Base-by-base conservation (phyloP, 108 stramenopile genomes). In the Schizochytrium sp. region DNA sequence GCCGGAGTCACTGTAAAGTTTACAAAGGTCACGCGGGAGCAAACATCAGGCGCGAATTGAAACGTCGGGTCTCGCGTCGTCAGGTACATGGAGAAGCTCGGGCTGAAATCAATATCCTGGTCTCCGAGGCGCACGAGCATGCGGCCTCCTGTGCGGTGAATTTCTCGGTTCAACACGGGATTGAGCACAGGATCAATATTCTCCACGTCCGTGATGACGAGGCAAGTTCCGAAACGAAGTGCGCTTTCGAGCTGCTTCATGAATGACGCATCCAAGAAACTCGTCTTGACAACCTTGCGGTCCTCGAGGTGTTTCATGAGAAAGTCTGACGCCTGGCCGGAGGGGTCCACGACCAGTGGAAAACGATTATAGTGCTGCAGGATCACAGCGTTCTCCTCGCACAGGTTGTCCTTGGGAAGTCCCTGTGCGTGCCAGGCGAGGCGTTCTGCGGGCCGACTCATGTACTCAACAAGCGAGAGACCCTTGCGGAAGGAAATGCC, bases 301-400 rank as follows among this genome's bases (percentile, higher is more conserved):
- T 92, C 92, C 88, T 92, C 89, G 90, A 93, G 95, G 89, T 96
- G 97, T 51, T 95, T 94, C 96, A 97, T 96, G 29, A 89, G 19
- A 28, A 88, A 99, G 23, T 87, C 89, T 76, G 92, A 95, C 0
- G 99, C 98, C 88, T 96, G 92, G 16, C 99, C 99, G 14, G 98
- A 95, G n/a, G 99, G 99, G 90, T 99, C 99, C 60, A 99, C 96
- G 55, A 99, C 93, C n/a, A 98, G 95, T 8, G 98, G 97, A 89
- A 97, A 98, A 12, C 99, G 95, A 47, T 94, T 93, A 58, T 93
- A 96, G 53, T 96, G 91, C 72, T 97, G 96, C 21, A 99, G 90
- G 76, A 99, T 96, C 21, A 97, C 96, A 16, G 97, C 98, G 88
- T 99, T 99, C 91, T 98, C 98, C 41, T 97, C 92, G 91, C 96